A percentile compares a stretch with the other conserved stretches of the same genome.
These are phyloP conservation scores for Lablab purpureus DNA, from an alignment of 306 rosid genomes.

Conservation along the genomic window DNA sequence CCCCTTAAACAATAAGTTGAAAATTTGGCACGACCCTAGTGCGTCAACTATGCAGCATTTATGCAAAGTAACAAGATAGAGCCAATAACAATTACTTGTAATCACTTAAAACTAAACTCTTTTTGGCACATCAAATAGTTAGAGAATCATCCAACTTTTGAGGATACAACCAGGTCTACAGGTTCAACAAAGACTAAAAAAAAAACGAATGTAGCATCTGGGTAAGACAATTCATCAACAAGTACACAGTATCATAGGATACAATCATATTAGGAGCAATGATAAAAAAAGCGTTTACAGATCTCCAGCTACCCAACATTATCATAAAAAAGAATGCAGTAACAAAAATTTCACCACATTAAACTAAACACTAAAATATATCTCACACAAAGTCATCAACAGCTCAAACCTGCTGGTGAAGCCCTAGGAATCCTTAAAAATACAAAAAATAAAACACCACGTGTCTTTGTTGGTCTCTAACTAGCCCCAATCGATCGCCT, in stretches of 20 bases:
- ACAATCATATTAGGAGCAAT: neutral
- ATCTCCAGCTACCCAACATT: constrained; percentile 42
- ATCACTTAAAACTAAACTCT: constrained; percentile 18
- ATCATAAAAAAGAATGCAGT: constrained; percentile 26
- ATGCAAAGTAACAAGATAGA: neutral
- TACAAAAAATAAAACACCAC: neutral
- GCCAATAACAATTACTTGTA: constrained; percentile 17
- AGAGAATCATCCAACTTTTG: constrained; percentile 13
- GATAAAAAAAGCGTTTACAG: constrained; percentile 4
- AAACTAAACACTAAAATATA: constrained; percentile 12
- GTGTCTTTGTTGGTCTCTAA: constrained; percentile 15
- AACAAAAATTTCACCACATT: constrained; percentile 30
- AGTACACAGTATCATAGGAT: neutral
- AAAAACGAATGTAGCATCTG: neutral
- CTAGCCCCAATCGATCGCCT: constrained; percentile 3
- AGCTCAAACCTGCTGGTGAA: constrained; percentile 27
- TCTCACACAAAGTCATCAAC: constrained; percentile 37
- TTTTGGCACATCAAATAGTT: neutral
- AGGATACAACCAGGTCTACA: constrained; percentile 7
- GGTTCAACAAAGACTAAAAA: constrained; percentile 7
- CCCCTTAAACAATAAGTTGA: neutral
- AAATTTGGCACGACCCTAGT: neutral
- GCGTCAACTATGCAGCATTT: constrained; percentile 1
- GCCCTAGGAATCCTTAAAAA: constrained; percentile 15
- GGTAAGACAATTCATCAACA: neutral